Evolutionary conservation across 164 flowering plant species (phyloP).

Genomic region (Cinnamomum micranthum): DNA sequence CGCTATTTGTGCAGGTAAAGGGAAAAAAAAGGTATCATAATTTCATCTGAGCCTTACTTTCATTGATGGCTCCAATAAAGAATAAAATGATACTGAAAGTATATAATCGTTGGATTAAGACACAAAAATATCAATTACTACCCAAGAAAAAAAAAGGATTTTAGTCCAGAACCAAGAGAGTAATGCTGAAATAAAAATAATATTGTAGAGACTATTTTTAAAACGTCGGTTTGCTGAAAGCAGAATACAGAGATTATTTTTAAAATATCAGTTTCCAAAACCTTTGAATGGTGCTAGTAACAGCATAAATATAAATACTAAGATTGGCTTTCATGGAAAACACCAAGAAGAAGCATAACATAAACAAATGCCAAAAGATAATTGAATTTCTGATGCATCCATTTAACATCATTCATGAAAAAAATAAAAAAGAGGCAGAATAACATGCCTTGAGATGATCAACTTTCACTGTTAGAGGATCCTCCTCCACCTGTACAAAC

Average conservation of each 20-base stretch:
- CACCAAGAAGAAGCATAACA: not conserved
- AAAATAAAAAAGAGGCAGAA: not conserved
- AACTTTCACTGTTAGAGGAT: slow-evolving; percentile 95
- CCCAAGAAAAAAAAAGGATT: not conserved
- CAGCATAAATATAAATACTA: not conserved
- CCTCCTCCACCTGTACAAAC: slow-evolving; percentile 73
- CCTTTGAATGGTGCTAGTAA: not conserved
- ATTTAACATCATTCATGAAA: not conserved
- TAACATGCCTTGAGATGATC: slow-evolving; percentile 87
- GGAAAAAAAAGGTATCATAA: not conserved
- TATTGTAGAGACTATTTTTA: too few species aligned
- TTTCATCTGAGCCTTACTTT: too few species aligned
- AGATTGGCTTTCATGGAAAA: not conserved
- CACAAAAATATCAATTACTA: not conserved
- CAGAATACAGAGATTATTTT: not conserved
- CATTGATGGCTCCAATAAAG: not conserved
- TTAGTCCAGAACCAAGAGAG: too few species aligned
- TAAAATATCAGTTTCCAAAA: not conserved
- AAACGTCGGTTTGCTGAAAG: too few species aligned
- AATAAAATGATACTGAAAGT: not conserved
- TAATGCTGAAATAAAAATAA: too few species aligned
- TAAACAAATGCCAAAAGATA: not conserved
- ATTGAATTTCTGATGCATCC: not conserved
- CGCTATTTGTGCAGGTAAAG: not conserved
- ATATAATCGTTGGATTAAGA: not conserved